Conservation (phyloP, 805 yeast genomes). For the Schizosaccharomyces octosporus region DNA sequence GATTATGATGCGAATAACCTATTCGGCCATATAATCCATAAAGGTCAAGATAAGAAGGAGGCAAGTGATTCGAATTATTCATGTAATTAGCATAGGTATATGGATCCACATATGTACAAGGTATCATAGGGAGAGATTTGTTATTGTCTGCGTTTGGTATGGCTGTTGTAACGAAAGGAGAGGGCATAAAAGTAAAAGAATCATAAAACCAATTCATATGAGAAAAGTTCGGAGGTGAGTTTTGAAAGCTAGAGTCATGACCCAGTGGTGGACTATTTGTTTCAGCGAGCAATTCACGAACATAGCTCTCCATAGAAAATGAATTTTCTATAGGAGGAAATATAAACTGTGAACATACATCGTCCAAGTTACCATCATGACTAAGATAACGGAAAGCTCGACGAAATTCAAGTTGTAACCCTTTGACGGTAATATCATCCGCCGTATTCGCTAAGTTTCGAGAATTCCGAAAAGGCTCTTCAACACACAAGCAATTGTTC, state of each 20-base stretch:
- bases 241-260: not conserved
- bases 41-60: not conserved
- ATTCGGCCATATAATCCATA: not conserved
- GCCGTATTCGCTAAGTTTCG: slow-evolving; percentile 11
- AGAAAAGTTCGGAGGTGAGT: not conserved
- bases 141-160: no score
- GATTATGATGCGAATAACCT: not conserved
- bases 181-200: not conserved
- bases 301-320: not conserved
- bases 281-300: not conserved
- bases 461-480: slow-evolving; percentile 9
- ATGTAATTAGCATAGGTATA: not conserved
- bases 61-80: not conserved
- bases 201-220: not conserved
- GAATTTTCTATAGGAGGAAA: not conserved
- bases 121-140: not conserved
- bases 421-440: slow-evolving; percentile 11
- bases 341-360: not conserved
- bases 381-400: slow-evolving; percentile 7
- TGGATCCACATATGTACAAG: not conserved
- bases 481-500: slow-evolving; percentile 10
- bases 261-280: not conserved
- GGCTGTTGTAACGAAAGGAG: not conserved
- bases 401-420: slow-evolving; percentile 9
- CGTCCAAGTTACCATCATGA: not conserved